Evolutionary conservation across 1,139 yeast species (phyloP).

Genomic region (Diutina sp.): DNA sequence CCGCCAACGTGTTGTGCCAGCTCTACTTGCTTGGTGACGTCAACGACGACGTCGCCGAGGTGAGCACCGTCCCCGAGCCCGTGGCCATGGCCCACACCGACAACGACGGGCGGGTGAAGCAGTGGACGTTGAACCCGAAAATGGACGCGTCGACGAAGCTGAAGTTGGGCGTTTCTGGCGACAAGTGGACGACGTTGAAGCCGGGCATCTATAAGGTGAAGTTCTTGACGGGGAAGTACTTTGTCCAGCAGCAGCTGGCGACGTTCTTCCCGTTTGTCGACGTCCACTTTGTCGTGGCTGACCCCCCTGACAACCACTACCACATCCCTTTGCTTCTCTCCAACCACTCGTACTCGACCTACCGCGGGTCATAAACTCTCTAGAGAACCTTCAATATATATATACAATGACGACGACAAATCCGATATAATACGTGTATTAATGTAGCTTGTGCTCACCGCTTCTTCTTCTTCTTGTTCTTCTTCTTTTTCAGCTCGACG

Average conservation of each 20-base stretch:
- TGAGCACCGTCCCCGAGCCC: constrained; percentile 16
- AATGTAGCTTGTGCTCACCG: background rate
- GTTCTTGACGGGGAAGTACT: constrained; percentile 63
- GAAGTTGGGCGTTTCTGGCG: constrained; percentile 21
- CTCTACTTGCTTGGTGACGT: constrained; percentile 16
- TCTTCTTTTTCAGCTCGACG: background rate
- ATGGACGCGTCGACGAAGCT: constrained; percentile 9
- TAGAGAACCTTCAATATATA: background rate
- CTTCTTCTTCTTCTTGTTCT: constrained; percentile 2
- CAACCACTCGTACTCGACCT: constrained; percentile 78
- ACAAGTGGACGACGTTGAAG: constrained; percentile 27
- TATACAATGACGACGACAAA: background rate
- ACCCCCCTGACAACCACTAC: constrained; percentile 66
- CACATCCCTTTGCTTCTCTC: constrained; percentile 78
- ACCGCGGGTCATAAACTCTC: constrained; percentile 51
- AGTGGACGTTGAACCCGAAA: constrained; percentile 46
- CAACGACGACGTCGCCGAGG: constrained; percentile 16
- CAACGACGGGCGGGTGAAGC: constrained; percentile 60
- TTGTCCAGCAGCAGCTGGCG: constrained; percentile 19
- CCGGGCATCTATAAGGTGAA: constrained; percentile 65
- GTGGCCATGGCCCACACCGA: constrained; percentile 62
- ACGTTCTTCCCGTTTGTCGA: constrained; percentile 82
- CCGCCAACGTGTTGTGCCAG: constrained; percentile 46
- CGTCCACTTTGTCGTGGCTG: constrained; percentile 50
- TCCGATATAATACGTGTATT: background rate